A percentile compares a stretch with the other conserved stretches of the same genome.
Conservation (phyloP, 2,329 filamentous ascomycete species). For the Nectriaceae sp. region DNA sequence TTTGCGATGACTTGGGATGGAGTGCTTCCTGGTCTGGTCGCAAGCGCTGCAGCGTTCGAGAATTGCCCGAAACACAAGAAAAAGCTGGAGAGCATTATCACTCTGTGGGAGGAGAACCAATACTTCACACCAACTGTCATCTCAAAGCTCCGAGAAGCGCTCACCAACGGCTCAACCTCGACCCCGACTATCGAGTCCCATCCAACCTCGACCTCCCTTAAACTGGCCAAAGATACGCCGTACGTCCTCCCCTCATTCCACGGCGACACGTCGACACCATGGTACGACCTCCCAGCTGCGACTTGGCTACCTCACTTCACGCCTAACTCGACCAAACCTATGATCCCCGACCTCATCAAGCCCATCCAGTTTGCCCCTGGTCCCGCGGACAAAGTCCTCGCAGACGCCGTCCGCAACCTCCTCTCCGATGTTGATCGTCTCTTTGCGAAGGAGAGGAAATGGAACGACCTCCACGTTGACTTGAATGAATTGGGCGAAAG, state of each 20-base stretch:
- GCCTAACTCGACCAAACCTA: slow-evolving; percentile 73
- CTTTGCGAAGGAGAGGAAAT: slow-evolving; percentile 55
- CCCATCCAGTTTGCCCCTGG: slow-evolving; percentile 71
- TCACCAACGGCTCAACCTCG: slow-evolving; percentile 43
- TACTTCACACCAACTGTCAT: slow-evolving; percentile 61
- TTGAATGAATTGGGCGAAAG: slow-evolving; percentile 76
- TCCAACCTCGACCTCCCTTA: slow-evolving; percentile 29
- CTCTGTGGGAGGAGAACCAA: slow-evolving; percentile 68
- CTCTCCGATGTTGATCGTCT: slow-evolving; percentile 70
- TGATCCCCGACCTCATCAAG: slow-evolving; percentile 70
- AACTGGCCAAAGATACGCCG: slow-evolving; percentile 57
- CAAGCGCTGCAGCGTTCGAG: slow-evolving; percentile 56
- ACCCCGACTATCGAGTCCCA: slow-evolving; percentile 19
- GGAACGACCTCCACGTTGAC: slow-evolving; percentile 55
- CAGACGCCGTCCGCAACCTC: slow-evolving; percentile 69
- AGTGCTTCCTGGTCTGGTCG: slow-evolving; percentile 63
- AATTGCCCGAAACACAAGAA: slow-evolving; percentile 65
- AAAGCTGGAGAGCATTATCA: slow-evolving; percentile 65
- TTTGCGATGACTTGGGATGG: slow-evolving; percentile 60
- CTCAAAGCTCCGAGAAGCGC: slow-evolving; percentile 59
- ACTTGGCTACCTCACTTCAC: slow-evolving; percentile 80
- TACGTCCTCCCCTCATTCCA: slow-evolving; percentile 76
- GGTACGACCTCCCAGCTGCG: slow-evolving; percentile 80
- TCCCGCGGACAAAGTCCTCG: slow-evolving; percentile 66
- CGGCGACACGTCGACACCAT: slow-evolving; percentile 71